These are phyloP conservation scores for Gossypium schwendimanii DNA, from an alignment of 441 rosid genomes.

Conservation along the genomic window DNA sequence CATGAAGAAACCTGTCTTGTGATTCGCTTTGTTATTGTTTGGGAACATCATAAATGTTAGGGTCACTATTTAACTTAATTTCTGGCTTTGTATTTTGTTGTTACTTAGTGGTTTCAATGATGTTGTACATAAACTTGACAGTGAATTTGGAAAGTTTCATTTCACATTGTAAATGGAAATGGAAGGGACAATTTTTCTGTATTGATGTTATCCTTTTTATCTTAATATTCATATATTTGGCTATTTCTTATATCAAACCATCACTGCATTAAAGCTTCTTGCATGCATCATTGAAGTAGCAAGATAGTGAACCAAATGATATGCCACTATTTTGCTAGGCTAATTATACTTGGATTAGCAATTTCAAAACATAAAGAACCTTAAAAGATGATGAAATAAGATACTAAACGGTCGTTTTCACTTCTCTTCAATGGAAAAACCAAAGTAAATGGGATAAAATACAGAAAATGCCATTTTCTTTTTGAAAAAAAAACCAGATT, in stretches of 20 bases:
- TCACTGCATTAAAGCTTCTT: neutral
- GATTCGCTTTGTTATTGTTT: neutral
- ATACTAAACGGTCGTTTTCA: neutral
- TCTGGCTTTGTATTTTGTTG: neutral
- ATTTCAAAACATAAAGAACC: neutral
- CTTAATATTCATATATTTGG: too few relatives aligned
- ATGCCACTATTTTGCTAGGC: neutral
- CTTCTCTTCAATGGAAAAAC: neutral
- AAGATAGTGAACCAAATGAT: neutral
- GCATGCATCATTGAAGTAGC: neutral
- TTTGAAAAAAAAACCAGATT: too few relatives aligned
- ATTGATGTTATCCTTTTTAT: too few relatives aligned
- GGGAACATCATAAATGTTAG: neutral
- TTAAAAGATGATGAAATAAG: neutral
- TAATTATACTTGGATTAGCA: neutral
- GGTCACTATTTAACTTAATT: neutral
- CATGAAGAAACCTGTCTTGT: neutral
- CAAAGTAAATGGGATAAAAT: neutral
- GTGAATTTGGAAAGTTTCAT: neutral
- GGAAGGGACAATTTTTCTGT: too few relatives aligned
- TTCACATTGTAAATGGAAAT: neutral
- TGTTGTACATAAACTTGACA: neutral
- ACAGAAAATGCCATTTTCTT: too few relatives aligned
- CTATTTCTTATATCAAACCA: neutral
- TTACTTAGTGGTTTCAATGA: neutral